Evolutionary conservation across 257 asterid genomes (phyloP), one percentile per base, ranked within the genome.

Genomic region (Solanum bukasovii): DNA sequence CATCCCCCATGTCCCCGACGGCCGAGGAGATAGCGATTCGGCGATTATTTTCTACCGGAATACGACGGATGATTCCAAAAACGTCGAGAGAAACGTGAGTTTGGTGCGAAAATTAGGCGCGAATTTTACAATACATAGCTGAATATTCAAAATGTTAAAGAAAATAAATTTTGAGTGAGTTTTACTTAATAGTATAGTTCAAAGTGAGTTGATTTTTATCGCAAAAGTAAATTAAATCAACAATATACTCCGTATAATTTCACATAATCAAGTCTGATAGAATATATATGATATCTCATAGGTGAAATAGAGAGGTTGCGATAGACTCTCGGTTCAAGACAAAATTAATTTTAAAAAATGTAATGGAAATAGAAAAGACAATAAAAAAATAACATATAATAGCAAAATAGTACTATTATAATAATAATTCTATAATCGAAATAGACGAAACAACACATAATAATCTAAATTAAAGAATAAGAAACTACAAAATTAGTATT

Each of bases 1-100:
- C 88, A 70, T 91, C 94, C 87, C 89, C 99, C 99, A 95, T 46
- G 73, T 78, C 72, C 37, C 56, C 31, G 16, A 59, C 5, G 23
- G 56, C 37, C 21, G 16, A 59, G 21, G 9, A 70, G 65, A 74
- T 44, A 29, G n/a, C 42, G 33, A 86, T 8, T 46, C 68, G 70
- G 20, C 31, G 86, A 29, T 13, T 44, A 13, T 27, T 27, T 11
- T 9, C 42, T 72, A 65, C 10, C 70, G 20, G 27, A 29, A 16
- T 46, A 27, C 11, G 13, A 46, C 38, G 68, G 44, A 82, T 49
- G 70, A 5, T 82, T 82, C 7, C 13, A 82, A 65, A 49, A 49
- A 9, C 42, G 34, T 82, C 31, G 31, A 31, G 70, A 31, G 44
- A 82, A 82, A 9, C 4, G 42, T 49, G 86, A 82, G 35, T 31